Base-by-base conservation (phyloP, 352 stramenopile genomes). In the Pythium plurisporium region DNA sequence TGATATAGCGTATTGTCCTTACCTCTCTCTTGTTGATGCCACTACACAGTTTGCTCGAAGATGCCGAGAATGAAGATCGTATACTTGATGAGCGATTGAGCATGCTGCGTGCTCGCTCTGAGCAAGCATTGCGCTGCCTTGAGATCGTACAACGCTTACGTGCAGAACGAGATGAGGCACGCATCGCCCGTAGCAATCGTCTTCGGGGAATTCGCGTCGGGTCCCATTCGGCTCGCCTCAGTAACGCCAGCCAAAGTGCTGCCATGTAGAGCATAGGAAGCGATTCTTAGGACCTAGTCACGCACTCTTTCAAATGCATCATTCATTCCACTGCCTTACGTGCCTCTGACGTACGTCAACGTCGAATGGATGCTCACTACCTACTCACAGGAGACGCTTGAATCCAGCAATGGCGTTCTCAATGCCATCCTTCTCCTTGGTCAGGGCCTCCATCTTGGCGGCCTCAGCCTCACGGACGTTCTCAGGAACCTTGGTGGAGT, bases 371-470 rank as follows among this genome's bases (percentile, higher is more conserved):
- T n/a, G n/a, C n/a, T n/a, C 3, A 37, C 31, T 44, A 23, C 38
- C 5, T 20, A 23, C 36, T 72, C 77, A 91, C 36, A 93, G 52
- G 20, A 93, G 76, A 33, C 81, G 80, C 71, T 87, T 74, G 67
- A 94, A 94, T 20, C 81, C 82, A 2, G 57, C 69, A 48, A 94
- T 93, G 30, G 85, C 85, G 38, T 57, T 83, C 59, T 86, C 65
- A 46, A 94, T 92, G 31, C 79, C 78, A 19, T 87, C 67, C 65
- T 82, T 86, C 68, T 94, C 85, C 69, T 89, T 94, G 43, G 80
- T 70, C 62, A 94, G 47, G 26, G 82, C 85, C 42, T 87, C 71
- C 42, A 91, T 76, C 70, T 94, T 94, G 7, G 75, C 70, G 5
- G 79, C 74, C 55, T 94, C 85, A 6, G 82, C 74, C 45, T 92